Base-by-base conservation (phyloP, 1,284 basidiomycete genomes). In the Microbotryum intermedium region DNA sequence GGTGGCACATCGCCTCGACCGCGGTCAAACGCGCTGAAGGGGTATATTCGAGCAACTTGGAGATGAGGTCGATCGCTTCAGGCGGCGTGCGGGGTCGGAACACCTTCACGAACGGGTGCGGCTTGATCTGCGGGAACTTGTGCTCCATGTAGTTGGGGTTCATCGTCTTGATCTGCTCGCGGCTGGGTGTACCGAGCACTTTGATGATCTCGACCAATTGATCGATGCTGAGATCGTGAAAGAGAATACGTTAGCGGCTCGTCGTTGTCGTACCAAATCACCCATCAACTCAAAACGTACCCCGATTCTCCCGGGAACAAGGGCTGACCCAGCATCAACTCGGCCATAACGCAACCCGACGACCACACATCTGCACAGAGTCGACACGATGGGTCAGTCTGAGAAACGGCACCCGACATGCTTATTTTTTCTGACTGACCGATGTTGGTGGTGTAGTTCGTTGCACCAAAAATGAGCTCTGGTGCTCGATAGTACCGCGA, bases 91-190 rank as follows among this genome's bases (percentile, higher is more conserved):
- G 89, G 51, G 94, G 93, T 70, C 94, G 86, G 85, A 99, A 99
- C 60, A 99, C 95, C 89, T 93, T 76, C 55, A 60, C 67, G 69
- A 76, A 76, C 43, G 74, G 74, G 70, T 76, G 74, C 30, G 65
- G 67, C 64, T 95, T 94, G 80, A 99, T 99, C 78, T 98, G 94
- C 9, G 94, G 94, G 82, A 99, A 99, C 77, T 97, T 97, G 84
- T 99, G 94, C 76, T 99, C 95, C 95, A 98, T 98, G 79, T 99
- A 99, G 75, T 81, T 76, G 54, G 95, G 94, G 78, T 99, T 99
- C 94, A 99, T 99, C 70, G 95, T 97, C 86, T 97, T 97, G 83
- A 99, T 99, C 78, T 99, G 95, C 75, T 98, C 95, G 70, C 94
- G 82, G 60, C 94, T 94, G 1, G 94, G 94, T 25, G 95, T 99